Evolutionary conservation across 768 basidiomycete genomes (phyloP), one percentile per base, ranked within the genome.

Genomic region (Tubosaeta sp.): DNA sequence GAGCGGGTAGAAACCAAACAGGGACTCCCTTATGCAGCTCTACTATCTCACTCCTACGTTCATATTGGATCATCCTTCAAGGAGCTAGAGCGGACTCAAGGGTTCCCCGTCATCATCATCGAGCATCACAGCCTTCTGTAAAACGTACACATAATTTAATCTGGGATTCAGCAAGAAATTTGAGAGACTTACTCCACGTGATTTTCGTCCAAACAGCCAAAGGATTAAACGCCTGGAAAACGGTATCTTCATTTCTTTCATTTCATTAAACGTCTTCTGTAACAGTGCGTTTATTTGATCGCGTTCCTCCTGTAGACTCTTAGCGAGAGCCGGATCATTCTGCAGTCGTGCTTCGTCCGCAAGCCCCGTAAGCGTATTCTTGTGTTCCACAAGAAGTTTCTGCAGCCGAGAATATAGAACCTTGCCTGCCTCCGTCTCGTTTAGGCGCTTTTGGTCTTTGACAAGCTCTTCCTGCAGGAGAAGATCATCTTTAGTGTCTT

Each of bases 391-490:
- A 5, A 62, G 61, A 14, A 60, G 55, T 7, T 39, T 29, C 36
- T 63, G 61, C 11, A 48, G 32, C 6, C 49, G 58, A 45, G 45
- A 57, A 10, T 57, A 58, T 11, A 62, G 8, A 38, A 51, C 31
- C 29, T 58, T 63, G 2, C 39, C 62, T 1, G 61, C 61, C 30
- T 58, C 59, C 1, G 61, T 64, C 44, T 62, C 61, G 21, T 61
- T 58, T 1, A 64, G 45, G 29, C 34, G 51, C 31, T 53, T 64
- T 2, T 39, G 12, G 4, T 49, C 53, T 8, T 31, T 38, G 11
- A 58, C 40, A 1, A 64, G 47, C 41, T 62, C 61, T 53, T 62
- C 61, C 29, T 62, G 61, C 21, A 62, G 38, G 12, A 62, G 55
- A 0, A 60, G 25, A 11, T 52, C 44, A 0, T 47, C 44, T 10